Conservation (phyloP, 768 basidiomycete genomes). For the Lentinula sp. region DNA sequence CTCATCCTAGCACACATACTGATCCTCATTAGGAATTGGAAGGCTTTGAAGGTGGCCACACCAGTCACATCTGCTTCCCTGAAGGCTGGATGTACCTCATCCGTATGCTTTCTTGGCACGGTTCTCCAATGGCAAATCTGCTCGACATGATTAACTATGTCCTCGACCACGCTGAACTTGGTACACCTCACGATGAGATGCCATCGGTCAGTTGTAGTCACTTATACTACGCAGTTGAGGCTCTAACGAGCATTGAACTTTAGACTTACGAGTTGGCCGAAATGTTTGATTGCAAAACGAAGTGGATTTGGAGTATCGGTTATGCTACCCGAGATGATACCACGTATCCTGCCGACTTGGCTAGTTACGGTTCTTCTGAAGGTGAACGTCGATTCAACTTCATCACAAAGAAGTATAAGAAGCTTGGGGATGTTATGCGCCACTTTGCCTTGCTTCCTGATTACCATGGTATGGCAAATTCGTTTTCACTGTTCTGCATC, state of each 20-base stretch:
- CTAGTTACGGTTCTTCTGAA: conserved; percentile 7
- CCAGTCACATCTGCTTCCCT: conserved; percentile 12
- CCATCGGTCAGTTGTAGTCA: background rate
- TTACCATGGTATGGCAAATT: background rate
- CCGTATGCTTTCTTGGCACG: conserved; percentile 12
- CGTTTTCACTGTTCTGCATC: background rate
- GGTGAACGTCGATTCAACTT: conserved; percentile 13
- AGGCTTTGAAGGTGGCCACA: conserved; percentile 10
- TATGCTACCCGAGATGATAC: conserved; percentile 10
- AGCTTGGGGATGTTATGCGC: conserved; percentile 10
- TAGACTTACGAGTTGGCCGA: conserved; percentile 7
- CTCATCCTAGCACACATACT: background rate
- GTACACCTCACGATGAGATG: conserved; percentile 9
- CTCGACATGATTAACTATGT: conserved; percentile 13
- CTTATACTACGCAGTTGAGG: no score
- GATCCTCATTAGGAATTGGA: conserved; percentile 4
- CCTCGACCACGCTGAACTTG: conserved; percentile 8
- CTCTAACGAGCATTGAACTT: background rate
- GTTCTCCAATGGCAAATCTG: conserved; percentile 8
- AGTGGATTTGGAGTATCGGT: conserved; percentile 11
- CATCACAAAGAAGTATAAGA: conserved; percentile 11
- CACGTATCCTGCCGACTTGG: conserved; percentile 9
- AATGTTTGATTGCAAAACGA: conserved; percentile 10
- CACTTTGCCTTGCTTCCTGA: conserved; percentile 9
- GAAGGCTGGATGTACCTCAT: conserved; percentile 13